A percentile compares a stretch with the other conserved stretches of the same genome.
Evolutionary conservation across 345 rosid genomes (phyloP).

Genomic region (Atalantia buxifolia): DNA sequence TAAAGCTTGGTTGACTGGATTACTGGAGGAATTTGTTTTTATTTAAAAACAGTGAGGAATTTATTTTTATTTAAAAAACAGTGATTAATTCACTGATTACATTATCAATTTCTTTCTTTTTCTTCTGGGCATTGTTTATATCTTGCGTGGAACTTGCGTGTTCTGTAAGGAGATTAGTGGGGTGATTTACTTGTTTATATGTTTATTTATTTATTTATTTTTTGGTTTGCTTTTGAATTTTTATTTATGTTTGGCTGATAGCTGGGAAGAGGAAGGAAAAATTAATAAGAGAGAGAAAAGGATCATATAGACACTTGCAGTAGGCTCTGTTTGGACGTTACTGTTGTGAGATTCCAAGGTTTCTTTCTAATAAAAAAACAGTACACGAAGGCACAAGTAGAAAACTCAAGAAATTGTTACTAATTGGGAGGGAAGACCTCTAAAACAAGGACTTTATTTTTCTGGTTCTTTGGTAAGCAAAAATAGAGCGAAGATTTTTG

Average conservation of each 20-base stretch:
- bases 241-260: slow-evolving; percentile 9
- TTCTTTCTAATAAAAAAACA: too few relatives aligned
- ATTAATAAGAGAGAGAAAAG: not conserved
- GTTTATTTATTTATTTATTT: not conserved
- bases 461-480: not conserved
- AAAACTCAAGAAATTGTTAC: slow-evolving; percentile 4
- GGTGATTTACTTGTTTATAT: not conserved
- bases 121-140: not conserved
- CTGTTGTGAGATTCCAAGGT: slow-evolving; percentile 20
- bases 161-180: not conserved
- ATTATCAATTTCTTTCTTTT: not conserved
- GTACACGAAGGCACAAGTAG: not conserved
- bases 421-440: not conserved
- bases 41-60: not conserved
- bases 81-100: not conserved
- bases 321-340: slow-evolving; percentile 12
- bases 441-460: not conserved
- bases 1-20: slow-evolving; percentile 10
- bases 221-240: not conserved
- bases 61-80: not conserved
- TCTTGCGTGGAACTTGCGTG: not conserved
- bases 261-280: slow-evolving; percentile 3
- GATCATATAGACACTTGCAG: slow-evolving; percentile 6
- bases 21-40: not conserved
- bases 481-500: not conserved